Conservation (phyloP, 2,329 filamentous ascomycete species). For the Ophiostoma sp. region DNA sequence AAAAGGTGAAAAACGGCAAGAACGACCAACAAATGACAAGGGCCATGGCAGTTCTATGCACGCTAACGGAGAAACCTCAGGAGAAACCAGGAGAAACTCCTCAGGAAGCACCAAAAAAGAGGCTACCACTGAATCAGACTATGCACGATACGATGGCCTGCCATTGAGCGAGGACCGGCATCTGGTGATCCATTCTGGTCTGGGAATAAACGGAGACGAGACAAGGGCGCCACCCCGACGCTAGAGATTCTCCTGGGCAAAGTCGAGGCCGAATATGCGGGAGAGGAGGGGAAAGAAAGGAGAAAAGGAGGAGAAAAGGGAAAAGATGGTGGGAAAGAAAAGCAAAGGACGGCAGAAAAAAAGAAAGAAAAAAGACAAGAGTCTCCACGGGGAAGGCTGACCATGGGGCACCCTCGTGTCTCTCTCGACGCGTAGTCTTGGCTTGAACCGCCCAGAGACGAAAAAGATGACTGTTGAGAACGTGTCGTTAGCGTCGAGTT, state of each 20-base stretch:
- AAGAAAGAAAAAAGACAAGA: background rate
- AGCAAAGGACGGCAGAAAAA: background rate
- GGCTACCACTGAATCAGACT: constrained; percentile 1
- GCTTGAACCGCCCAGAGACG: background rate
- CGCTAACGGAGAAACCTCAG: constrained; percentile 16
- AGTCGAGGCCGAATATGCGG: background rate
- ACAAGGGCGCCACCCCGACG: background rate
- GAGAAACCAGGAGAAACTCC: constrained; percentile 4
- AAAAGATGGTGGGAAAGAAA: background rate
- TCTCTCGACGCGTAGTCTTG: background rate
- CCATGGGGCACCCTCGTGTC: background rate
- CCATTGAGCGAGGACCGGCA: background rate
- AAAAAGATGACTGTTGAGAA: no score
- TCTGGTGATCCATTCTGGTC: constrained; percentile 9
- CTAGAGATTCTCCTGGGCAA: constrained; percentile 1
- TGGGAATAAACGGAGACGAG: constrained; percentile 7
- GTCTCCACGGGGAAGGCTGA: background rate
- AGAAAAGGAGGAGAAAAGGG: background rate
- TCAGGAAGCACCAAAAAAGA: background rate
- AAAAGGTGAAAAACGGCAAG: background rate
- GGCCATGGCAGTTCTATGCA: constrained; percentile 6
- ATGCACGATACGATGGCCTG: background rate
- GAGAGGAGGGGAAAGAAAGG: background rate
- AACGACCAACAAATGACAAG: background rate
- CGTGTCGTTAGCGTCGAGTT: background rate